phyloP scores from a whole-genome alignment of 352 stramenopile species.

The Elongisporangium anandrum region DNA sequence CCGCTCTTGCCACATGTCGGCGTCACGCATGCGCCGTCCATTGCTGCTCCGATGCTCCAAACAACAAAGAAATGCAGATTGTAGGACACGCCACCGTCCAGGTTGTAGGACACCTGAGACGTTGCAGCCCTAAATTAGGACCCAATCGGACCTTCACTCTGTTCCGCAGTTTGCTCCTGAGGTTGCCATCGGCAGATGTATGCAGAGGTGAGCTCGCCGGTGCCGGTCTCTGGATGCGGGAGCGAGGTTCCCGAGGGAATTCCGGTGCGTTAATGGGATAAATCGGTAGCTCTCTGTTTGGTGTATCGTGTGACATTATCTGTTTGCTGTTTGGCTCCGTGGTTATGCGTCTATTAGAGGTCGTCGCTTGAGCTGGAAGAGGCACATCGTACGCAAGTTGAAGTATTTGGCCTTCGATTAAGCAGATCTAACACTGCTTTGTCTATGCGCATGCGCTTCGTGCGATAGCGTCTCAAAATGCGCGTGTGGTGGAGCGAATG shows the following conservation, averaged over 20 bases:
- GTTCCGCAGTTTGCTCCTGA: too few species aligned
- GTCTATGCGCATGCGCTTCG: too few species aligned
- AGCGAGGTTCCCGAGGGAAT: background rate
- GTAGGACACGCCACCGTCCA: too few species aligned
- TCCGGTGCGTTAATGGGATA: background rate
- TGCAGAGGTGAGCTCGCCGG: background rate
- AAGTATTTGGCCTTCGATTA: background rate
- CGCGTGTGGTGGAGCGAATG: background rate
- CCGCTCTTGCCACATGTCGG: slow-evolving; percentile 74
- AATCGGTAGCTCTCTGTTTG: background rate
- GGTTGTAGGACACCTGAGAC: too few species aligned
- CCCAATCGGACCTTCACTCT: background rate
- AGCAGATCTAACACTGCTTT: background rate
- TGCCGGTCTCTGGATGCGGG: background rate
- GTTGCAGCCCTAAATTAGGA: background rate
- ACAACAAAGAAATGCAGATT: background rate
- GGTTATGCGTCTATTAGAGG: background rate
- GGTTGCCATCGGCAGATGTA: background rate
- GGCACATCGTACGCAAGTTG: background rate
- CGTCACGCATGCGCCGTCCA: slow-evolving; percentile 45
- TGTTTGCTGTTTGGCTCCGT: background rate
- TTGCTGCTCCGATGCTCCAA: background rate
- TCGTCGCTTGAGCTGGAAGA: background rate
- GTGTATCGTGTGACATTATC: background rate
- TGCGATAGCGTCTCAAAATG: background rate